These are phyloP conservation scores for Craspedostauros australis DNA, from an alignment of 108 stramenopile genomes.

Conservation along the genomic window DNA sequence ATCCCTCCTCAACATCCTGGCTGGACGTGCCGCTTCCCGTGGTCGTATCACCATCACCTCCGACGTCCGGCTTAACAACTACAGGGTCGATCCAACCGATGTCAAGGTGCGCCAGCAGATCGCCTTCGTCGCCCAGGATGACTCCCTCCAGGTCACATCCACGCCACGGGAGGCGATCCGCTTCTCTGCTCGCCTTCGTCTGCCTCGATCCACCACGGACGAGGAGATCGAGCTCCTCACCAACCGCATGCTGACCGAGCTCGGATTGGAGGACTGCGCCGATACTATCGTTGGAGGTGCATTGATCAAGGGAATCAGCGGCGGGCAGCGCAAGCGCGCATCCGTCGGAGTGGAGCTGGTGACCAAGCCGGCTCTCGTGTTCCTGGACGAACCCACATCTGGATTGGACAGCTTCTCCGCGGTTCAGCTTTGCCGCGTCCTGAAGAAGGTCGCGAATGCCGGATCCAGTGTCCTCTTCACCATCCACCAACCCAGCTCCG, in stretches of 20 bases:
- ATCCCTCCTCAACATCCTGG: slow-evolving; percentile 71
- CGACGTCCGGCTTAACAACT: slow-evolving; percentile 65
- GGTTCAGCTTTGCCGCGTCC: slow-evolving; percentile 60
- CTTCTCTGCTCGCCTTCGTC: slow-evolving; percentile 75
- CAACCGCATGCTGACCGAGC: slow-evolving; percentile 61
- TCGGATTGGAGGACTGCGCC: slow-evolving; percentile 63
- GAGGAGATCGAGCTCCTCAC: slow-evolving; percentile 50
- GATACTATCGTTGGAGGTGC: slow-evolving; percentile 67
- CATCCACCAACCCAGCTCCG: slow-evolving; percentile 86
- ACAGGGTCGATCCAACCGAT: slow-evolving; percentile 52
- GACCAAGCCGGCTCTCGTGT: slow-evolving; percentile 57
- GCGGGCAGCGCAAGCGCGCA: slow-evolving; percentile 71
- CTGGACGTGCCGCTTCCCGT: slow-evolving; percentile 45
- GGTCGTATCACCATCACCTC: slow-evolving; percentile 36
- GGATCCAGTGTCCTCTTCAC: slow-evolving; percentile 81
- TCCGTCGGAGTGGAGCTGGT: slow-evolving; percentile 76
- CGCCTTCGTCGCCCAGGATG: slow-evolving; percentile 85
- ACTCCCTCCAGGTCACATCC: slow-evolving; percentile 66
- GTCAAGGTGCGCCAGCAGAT: slow-evolving; percentile 66
- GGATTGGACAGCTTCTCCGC: slow-evolving; percentile 73
- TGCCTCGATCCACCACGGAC: slow-evolving; percentile 53
- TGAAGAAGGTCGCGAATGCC: slow-evolving; percentile 77
- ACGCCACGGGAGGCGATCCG: slow-evolving; percentile 83
- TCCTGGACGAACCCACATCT: slow-evolving; percentile 34
- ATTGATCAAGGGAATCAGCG: slow-evolving; percentile 66